Evolutionary conservation across 176 grass and related monocot genomes (phyloP).

Genomic region (Cenchrus americanus): DNA sequence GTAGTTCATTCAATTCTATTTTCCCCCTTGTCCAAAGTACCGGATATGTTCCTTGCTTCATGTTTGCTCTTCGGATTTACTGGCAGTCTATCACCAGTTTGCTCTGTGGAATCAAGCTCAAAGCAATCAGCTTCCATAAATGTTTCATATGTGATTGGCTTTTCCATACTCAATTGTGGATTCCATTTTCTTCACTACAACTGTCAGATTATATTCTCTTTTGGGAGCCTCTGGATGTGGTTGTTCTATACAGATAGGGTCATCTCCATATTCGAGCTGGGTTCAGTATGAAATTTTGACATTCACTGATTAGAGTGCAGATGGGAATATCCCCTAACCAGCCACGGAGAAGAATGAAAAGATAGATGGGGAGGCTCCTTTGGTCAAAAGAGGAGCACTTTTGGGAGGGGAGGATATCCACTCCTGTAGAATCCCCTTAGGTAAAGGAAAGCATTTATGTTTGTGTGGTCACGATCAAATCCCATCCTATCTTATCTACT

Average conservation of each 20-base stretch:
- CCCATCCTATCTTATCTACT: neutral
- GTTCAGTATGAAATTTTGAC: constrained; percentile 17
- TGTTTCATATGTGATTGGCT: neutral
- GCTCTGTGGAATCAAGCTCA: constrained; percentile 1
- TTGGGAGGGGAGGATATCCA: constrained; percentile 41
- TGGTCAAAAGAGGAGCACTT: constrained; percentile 42
- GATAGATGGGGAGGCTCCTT: constrained; percentile 27
- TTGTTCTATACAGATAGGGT: constrained; percentile 12
- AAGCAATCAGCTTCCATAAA: neutral
- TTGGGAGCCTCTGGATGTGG: neutral
- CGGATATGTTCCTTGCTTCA: constrained; percentile 21
- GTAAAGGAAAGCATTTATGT: constrained; percentile 59
- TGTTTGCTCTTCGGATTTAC: constrained; percentile 1
- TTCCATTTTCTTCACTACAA: constrained; percentile 16
- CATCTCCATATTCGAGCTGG: constrained; percentile 4
- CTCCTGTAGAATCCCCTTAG: constrained; percentile 42
- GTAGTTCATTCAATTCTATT: neutral
- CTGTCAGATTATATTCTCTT: neutral
- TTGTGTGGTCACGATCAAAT: neutral
- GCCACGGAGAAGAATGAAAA: constrained; percentile 41
- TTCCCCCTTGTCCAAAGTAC: neutral
- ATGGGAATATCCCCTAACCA: constrained; percentile 60
- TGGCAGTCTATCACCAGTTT: neutral
- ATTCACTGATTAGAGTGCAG: constrained; percentile 37
- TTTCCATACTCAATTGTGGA: neutral